phyloP scores from a whole-genome alignment of 2,329 filamentous ascomycete species.

The Colletotrichum brevisporum region DNA sequence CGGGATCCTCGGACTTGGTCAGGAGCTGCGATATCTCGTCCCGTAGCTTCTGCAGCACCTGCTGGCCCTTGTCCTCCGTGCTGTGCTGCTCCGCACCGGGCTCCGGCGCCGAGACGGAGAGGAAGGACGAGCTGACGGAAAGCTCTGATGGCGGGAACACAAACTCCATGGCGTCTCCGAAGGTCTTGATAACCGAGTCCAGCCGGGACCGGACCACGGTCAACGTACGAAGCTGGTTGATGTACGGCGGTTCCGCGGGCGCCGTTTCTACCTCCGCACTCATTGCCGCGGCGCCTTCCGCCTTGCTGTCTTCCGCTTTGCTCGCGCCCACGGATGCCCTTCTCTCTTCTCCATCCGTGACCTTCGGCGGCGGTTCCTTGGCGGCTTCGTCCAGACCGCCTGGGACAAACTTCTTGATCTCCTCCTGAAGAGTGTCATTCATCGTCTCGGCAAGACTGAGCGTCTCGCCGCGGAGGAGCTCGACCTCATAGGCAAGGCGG shows the following conservation, averaged over 20 bases:
- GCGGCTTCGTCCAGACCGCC: slow-evolving; percentile 55
- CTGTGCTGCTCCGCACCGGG: slow-evolving; percentile 71
- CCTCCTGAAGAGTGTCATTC: slow-evolving; percentile 77
- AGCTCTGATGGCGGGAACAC: slow-evolving; percentile 90
- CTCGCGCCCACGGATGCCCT: slow-evolving; percentile 21
- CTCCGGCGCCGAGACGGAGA: slow-evolving; percentile 91
- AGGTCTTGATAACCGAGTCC: slow-evolving; percentile 89
- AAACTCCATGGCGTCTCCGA: slow-evolving; percentile 97
- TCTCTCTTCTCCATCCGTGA: slow-evolving; percentile 31
- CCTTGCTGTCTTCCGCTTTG: slow-evolving; percentile 8
- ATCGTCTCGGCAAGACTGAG: slow-evolving; percentile 84
- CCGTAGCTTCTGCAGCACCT: slow-evolving; percentile 78
- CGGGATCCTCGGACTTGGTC: slow-evolving; percentile 67
- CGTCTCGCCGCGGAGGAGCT: slow-evolving; percentile 90
- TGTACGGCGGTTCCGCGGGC: slow-evolving; percentile 72
- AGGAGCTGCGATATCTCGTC: slow-evolving; percentile 81
- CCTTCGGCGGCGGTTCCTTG: slow-evolving; percentile 31
- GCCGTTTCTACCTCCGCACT: slow-evolving; percentile 35
- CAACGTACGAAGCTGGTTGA: slow-evolving; percentile 85
- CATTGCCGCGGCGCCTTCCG: slow-evolving; percentile 25
- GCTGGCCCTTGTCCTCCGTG: slow-evolving; percentile 88
- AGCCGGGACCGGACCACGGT: slow-evolving; percentile 86
- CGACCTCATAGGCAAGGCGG: slow-evolving; percentile 92
- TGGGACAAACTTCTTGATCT: slow-evolving; percentile 81
- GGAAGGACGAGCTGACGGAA: slow-evolving; percentile 86